Percentiles rank a stretch among this genome's conserved stretches.
phyloP scores from a whole-genome alignment of 306 rosid species.

The Prunus padus region DNA sequence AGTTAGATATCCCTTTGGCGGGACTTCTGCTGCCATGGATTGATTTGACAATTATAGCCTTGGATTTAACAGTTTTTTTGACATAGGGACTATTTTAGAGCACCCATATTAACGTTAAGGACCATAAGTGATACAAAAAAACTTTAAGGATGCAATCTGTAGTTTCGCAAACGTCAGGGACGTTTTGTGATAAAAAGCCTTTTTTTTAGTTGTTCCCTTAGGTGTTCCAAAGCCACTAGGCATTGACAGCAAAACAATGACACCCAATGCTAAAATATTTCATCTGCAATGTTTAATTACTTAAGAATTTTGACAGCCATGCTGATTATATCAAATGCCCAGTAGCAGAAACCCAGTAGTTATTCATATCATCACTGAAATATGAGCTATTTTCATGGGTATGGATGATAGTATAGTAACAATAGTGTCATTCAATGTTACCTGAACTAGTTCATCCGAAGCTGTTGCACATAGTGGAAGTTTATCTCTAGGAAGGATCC shows the following conservation, averaged over 20 bases:
- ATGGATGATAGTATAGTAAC: background rate
- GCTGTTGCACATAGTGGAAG: conserved; percentile 66
- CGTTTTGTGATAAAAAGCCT: too few relatives aligned
- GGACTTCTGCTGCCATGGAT: background rate
- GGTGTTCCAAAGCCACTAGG: background rate
- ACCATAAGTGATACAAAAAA: too few relatives aligned
- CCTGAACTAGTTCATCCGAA: conserved; percentile 87
- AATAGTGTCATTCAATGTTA: conserved; percentile 27
- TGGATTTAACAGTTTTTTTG: too few relatives aligned
- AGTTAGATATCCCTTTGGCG: background rate
- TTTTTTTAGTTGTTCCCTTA: background rate
- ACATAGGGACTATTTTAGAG: too few relatives aligned
- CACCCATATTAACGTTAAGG: too few relatives aligned
- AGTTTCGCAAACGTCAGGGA: too few relatives aligned
- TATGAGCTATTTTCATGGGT: background rate
- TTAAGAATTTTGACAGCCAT: background rate
- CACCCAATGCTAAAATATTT: background rate
- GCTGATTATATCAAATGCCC: background rate
- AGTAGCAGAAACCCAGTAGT: background rate
- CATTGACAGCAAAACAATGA: background rate
- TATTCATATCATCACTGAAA: background rate
- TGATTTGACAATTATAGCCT: too few relatives aligned
- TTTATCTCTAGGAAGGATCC: conserved; percentile 83
- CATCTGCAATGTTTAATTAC: background rate
- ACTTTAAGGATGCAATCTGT: too few relatives aligned